Evolutionary conservation across 2,329 filamentous ascomycete species (phyloP), one percentile per base, ranked within the genome.

Genomic region (Neonectria faginata): DNA sequence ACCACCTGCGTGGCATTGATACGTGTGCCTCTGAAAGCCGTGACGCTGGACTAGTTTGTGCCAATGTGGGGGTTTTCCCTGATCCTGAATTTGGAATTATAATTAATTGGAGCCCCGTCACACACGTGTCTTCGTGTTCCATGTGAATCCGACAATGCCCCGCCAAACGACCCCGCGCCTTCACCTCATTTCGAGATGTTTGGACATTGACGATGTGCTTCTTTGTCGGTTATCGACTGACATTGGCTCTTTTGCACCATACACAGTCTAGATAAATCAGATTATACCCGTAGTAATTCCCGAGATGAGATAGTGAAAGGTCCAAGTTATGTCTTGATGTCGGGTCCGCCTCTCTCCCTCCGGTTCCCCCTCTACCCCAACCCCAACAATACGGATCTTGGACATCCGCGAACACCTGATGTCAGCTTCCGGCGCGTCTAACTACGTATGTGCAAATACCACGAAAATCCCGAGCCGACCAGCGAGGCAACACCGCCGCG

Each of bases 341-440:
- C 48, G 29, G 29, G 20, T 8, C 48, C 8, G 14, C 10, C 39
- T 18, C 39, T 9, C 39, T 41, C 39, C n/a, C 16, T 14, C n/a
- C 47, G 27, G n/a, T 33, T 33, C 20, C 39, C 18, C 18, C 54
- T 12, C 53, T 18, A 3, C 16, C 29, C 42, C 18, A 51, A 57
- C 22, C 39, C 22, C 54, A 51, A 57, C 54, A 25, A 29, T 9
- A 39, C 60, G 58, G 50, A 61, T 58, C 39, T 48, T 56, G 20
- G 36, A 44, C 42, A 42, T 55, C 59, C 66, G 57, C 39, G 29
- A 58, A 48, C 57, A 39, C 44, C 55, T 66, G 56, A 63, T 60
- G 14, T 36, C 3, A 20, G 25, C 41, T 29, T 53, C 52, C 52
- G 60, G 27, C 22, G 22, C 39, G 47, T 42, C 60, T 54, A 53